Percentiles rank a stretch among this genome's conserved stretches.
These are phyloP conservation scores for Boletus tylopilopsis DNA, from an alignment of 768 basidiomycete genomes.

Conservation along the genomic window DNA sequence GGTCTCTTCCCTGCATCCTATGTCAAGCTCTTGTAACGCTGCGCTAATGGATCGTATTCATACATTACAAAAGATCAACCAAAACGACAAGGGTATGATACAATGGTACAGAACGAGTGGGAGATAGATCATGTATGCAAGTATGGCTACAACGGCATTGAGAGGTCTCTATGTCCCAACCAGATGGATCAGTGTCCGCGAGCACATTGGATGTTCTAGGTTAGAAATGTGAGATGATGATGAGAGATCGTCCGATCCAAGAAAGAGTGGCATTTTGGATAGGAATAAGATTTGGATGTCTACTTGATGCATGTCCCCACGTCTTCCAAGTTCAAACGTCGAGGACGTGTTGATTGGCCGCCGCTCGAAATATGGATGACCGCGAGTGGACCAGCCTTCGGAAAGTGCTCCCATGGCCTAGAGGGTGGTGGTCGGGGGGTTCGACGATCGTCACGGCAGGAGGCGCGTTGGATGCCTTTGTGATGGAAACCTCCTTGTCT, in stretches of 20 bases:
- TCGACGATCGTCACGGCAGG: conserved; percentile 26
- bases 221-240: conserved; percentile 31
- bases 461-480: conserved; percentile 10
- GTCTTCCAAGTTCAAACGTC: conserved; percentile 21
- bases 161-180: background rate
- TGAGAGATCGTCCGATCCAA: conserved; percentile 17
- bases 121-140: conserved; percentile 20
- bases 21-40: conserved; percentile 50
- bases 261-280: conserved; percentile 17
- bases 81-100: conserved; percentile 27
- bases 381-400: conserved; percentile 43
- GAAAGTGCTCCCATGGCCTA: conserved; percentile 32
- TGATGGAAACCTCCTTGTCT: conserved; percentile 24
- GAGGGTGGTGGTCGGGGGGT: conserved; percentile 21
- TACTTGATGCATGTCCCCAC: conserved; percentile 11
- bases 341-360: conserved; percentile 23
- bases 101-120: conserved; percentile 32
- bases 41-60: conserved; percentile 1
- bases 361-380: conserved; percentile 40
- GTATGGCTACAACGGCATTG: conserved; percentile 25
- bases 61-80: conserved; percentile 14
- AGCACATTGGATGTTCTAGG: conserved; percentile 13
- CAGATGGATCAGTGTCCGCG: conserved; percentile 20
- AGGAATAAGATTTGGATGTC: conserved; percentile 23
- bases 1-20: conserved; percentile 70